Percentiles rank a stretch among this genome's conserved stretches.
Conservation (phyloP, 108 stramenopile genomes). For the Nannochloropsis granulata region DNA sequence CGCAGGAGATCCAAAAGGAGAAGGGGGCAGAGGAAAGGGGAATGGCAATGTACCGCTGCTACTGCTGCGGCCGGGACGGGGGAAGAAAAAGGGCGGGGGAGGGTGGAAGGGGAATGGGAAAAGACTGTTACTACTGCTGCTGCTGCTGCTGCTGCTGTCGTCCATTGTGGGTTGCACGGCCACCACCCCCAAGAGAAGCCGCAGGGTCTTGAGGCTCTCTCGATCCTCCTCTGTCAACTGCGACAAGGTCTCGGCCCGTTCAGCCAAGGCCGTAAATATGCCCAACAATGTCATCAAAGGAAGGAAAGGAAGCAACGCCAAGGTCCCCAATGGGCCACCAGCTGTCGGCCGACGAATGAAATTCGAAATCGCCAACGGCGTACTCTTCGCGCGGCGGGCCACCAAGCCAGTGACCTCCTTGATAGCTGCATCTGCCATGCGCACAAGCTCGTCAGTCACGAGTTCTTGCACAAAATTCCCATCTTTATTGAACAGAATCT, state of each 20-base stretch:
- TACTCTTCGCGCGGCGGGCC: neutral
- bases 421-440: slow-evolving; percentile 27
- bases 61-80: neutral
- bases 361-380: neutral
- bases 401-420: slow-evolving; percentile 8
- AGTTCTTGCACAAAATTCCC: slow-evolving; percentile 34
- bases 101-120: neutral
- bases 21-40: neutral
- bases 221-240: neutral
- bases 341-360: neutral
- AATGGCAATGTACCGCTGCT: neutral
- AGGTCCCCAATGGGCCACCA: neutral
- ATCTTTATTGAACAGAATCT: slow-evolving; percentile 27
- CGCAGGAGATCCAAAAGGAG: neutral
- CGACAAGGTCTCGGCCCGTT: neutral
- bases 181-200: neutral
- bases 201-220: neutral
- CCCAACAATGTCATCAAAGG: neutral
- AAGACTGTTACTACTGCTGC: neutral
- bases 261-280: neutral
- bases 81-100: neutral
- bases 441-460: slow-evolving; percentile 27
- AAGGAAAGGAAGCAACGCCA: neutral
- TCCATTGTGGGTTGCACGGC: neutral
- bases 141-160: neutral